Base-by-base conservation (phyloP, 192 early-diverging fungal species). In the Gryganskiella cystojenkinii region DNA sequence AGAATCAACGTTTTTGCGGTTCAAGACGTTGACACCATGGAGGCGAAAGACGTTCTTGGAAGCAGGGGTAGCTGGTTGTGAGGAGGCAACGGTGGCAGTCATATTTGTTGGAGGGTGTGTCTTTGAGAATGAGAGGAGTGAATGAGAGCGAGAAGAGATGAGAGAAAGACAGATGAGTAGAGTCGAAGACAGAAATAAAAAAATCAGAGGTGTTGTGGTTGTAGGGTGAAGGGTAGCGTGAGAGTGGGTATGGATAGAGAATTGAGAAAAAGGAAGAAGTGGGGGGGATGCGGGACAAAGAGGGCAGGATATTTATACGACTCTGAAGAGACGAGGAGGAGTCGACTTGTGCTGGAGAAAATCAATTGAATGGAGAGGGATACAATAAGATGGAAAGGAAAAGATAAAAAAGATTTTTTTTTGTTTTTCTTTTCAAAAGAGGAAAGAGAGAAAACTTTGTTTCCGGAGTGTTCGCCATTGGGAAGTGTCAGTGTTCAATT, bases 1-100 rank as follows among this genome's bases (percentile, higher is more conserved):
- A 4, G 74, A 78, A 54, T 78, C 74, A 25, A 78, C 61, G 20
- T 78, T 78, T 35, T 78, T 78, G n/a, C 74, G 42, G 50, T 78
- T 78, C 22, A 78, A 61, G 3, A 78, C 67, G 44, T 78, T 78
- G 40, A 78, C 67, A 1, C 74, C 74, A 50, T 78, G 74, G 14
- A 78, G 37, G 0, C 66, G 74, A 47, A 78, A 78, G 2, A 78
- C 66, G 20, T 78, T 78, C 27, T 78, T 78, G 50, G 67, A 33
- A 1, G 56, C 37, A 8, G 72, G 22, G 27, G 53, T 43, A 0
- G 64, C 22, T 24, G 52, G 40, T 15, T 37, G 17, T 45, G 74
- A 28, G 35, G 65, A 6, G 2, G 56, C 13, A 30, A 20, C 50
- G 10, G 57, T 20, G 10, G 67, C 35, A 28, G 56, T 60, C 46